Evolutionary conservation across 768 basidiomycete species (phyloP).

Genomic region (Xerocomus potaroensis): DNA sequence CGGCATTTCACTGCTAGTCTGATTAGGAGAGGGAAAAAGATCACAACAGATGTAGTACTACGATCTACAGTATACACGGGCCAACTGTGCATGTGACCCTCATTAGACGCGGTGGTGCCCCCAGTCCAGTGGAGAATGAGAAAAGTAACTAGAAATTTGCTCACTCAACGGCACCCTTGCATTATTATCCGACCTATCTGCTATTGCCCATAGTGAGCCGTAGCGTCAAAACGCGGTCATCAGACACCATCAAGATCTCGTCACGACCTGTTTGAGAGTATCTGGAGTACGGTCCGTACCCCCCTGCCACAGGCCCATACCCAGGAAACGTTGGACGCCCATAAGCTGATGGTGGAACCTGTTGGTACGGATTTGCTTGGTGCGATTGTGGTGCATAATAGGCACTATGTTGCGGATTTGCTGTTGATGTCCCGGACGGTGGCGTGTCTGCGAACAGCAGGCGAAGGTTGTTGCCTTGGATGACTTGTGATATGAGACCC

Average conservation of each 20-base stretch:
- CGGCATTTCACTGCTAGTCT: too few species aligned
- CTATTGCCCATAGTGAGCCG: conserved; percentile 40
- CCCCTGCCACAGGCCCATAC: conserved; percentile 23
- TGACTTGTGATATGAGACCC: conserved; percentile 88
- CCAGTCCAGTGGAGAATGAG: conserved; percentile 15
- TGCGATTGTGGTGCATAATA: conserved; percentile 31
- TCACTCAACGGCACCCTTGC: not conserved
- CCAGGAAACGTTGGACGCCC: conserved; percentile 25
- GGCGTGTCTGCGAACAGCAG: conserved; percentile 93
- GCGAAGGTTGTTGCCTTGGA: conserved; percentile 86
- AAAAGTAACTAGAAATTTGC: conserved; percentile 9
- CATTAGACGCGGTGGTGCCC: conserved; percentile 7
- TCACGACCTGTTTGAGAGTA: conserved; percentile 58
- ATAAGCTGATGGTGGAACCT: conserved; percentile 23
- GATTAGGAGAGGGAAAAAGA: conserved; percentile 8
- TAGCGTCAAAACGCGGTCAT: conserved; percentile 77
- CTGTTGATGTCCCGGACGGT: conserved; percentile 70
- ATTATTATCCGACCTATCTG: conserved; percentile 5
- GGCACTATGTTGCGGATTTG: conserved; percentile 35
- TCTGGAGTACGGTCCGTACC: conserved; percentile 42
- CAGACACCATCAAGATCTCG: conserved; percentile 87
- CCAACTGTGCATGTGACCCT: conserved; percentile 1
- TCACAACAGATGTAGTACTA: conserved; percentile 28
- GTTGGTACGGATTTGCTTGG: conserved; percentile 31
- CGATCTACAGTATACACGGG: conserved; percentile 25